Evolutionary conservation across 306 rosid species (phyloP), one percentile per base, ranked within the genome.

Genomic region (Malus sylvestris): DNA sequence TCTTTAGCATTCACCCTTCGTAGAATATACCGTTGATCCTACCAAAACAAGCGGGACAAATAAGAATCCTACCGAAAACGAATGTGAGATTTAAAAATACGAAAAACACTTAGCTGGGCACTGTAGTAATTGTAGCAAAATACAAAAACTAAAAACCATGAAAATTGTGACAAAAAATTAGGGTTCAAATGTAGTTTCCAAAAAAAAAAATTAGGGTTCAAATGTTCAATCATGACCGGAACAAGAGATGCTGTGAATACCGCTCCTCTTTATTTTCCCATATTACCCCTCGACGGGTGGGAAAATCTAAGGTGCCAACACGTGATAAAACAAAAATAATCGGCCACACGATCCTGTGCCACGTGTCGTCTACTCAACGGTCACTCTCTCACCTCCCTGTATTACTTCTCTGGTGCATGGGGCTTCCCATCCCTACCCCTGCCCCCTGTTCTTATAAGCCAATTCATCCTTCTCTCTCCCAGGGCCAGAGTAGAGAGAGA

Each of bases 301-400:
- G 82, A 51, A 66, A 79, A 33, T 52, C 68, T 3, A 68, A 84
- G 82, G 74, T 76, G 46, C 60, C 72, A 85, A 83, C 92, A 80
- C 30, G 70, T 80, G 81, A 84, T 76, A 88, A 84, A 79, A 86
- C 89, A 87, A 89, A 88, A 89, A 25, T 23, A 83, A 83, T 72
- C 88, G 71, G 92, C 85, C 71, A 40, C 79, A 30, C 58, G 57
- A 4, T 7, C 13, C 2, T 0, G 1, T 1, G 80, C 79, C 98
- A 93, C 90, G 93, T 87, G 96, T 77, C 87, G 46, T 0, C 0
- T 0, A 1, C 35, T 87, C 78, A 82, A 72, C 79, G 84, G 93
- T 77, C 33, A 22, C 33, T 7, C 1, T 33, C 64, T 4, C 3
- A 1, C 22, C 63, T 40, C 44, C 10, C 44, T 8, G 10, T 0